Conservation (phyloP, 1,284 basidiomycete genomes). For the Trichosporon ovoides region DNA sequence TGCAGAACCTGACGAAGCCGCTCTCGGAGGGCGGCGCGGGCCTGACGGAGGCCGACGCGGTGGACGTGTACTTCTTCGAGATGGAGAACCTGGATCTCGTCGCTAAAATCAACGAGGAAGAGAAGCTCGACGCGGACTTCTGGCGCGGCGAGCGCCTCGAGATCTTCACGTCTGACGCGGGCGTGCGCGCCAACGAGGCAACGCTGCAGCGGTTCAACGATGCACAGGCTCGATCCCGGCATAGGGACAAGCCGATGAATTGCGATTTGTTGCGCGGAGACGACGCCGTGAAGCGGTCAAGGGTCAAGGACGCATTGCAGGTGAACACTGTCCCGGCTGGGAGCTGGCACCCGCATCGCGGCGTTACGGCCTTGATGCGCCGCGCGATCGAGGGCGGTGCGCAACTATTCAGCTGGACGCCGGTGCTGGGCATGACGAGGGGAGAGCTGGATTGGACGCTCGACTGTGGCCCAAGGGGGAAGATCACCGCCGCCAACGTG, state of each 20-base stretch:
- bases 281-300: conserved; percentile 3
- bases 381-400: conserved; percentile 7
- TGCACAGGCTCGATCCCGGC: not conserved
- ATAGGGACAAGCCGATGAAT: not conserved
- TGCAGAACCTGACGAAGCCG: conserved; percentile 21
- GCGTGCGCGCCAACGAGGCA: not conserved
- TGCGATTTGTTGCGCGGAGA: conserved; percentile 1
- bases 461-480: conserved; percentile 24
- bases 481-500: conserved; percentile 26
- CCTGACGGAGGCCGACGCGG: conserved; percentile 40
- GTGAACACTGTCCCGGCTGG: conserved; percentile 5
- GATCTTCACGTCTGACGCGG: conserved; percentile 6
- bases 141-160: conserved; percentile 29
- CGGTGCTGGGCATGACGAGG: not conserved
- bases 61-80: conserved; percentile 54
- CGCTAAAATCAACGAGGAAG: conserved; percentile 55
- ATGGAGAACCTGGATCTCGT: conserved; percentile 65
- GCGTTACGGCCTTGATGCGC: conserved; percentile 14
- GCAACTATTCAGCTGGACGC: conserved; percentile 17
- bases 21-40: conserved; percentile 33
- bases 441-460: conserved; percentile 2
- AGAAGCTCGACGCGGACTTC: conserved; percentile 30
- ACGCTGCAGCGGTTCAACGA: not conserved
- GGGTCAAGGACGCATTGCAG: conserved; percentile 3
- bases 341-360: conserved; percentile 19